A percentile compares a stretch with the other conserved stretches of the same genome.
phyloP scores from a whole-genome alignment of 805 yeast species.

The Candida railenensis region DNA sequence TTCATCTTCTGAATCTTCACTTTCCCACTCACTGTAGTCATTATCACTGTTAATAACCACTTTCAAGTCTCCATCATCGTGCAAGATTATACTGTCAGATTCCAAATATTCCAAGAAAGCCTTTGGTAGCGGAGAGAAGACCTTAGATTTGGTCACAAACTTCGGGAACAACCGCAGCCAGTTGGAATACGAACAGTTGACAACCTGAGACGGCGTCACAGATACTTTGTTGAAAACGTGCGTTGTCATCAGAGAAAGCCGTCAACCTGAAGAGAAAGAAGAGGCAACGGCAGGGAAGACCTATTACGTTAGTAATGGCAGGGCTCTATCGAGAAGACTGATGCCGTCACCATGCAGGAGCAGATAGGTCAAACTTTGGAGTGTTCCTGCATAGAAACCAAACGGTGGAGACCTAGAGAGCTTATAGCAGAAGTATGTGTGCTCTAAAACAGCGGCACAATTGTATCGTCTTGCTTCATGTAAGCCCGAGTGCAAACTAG shows the following conservation, averaged over 20 bases:
- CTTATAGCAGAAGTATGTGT: too few species aligned
- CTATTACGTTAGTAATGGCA: neutral
- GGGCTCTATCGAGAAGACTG: too few species aligned
- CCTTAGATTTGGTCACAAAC: slow-evolving; percentile 19
- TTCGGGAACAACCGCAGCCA: slow-evolving; percentile 30
- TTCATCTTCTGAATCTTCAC: slow-evolving; percentile 24
- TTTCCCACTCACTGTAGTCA: slow-evolving; percentile 78
- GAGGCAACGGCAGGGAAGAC: neutral
- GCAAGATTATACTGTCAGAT: slow-evolving; percentile 23
- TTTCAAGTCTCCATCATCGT: slow-evolving; percentile 11
- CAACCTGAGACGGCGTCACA: slow-evolving; percentile 24
- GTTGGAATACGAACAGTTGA: slow-evolving; percentile 31
- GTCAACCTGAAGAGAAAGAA: neutral
- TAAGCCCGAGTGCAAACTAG: too few species aligned
- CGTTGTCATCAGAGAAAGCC: neutral
- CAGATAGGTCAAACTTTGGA: neutral
- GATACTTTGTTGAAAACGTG: slow-evolving; percentile 24
- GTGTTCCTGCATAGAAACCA: too few species aligned
- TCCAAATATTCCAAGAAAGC: slow-evolving; percentile 33
- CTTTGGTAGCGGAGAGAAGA: slow-evolving; percentile 32
- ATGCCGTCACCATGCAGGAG: too few species aligned
- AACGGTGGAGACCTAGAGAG: too few species aligned
- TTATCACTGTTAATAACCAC: slow-evolving; percentile 47
- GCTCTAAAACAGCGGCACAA: too few species aligned
- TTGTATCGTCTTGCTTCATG: too few species aligned